Base-by-base conservation (phyloP, 164 flowering plant genomes). In the Vitis rupestris region DNA sequence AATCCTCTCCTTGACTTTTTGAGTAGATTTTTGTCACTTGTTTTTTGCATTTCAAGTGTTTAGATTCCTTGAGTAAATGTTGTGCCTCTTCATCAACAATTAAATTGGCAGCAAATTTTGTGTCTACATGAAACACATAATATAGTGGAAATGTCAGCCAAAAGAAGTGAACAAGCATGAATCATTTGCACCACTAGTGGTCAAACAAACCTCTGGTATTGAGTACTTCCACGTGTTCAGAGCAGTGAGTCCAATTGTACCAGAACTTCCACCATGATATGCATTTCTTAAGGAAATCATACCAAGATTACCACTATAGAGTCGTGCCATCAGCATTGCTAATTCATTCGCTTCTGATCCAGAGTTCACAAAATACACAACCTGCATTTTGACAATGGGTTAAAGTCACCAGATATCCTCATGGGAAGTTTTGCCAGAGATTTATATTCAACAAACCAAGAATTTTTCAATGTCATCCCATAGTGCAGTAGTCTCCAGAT, bases 331-430 rank as follows among this genome's bases (percentile, higher is more conserved):
- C 80, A 93, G 65, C 98, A 90, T 90, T 23, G 99, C 99, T 59
- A 95, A 77, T 73, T 95, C 99, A 84, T 95, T 95, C 63, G 99
- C 99, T 81, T 95, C 99, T 16, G 91, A 78, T 56, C 99, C 99
- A 58, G 99, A 93, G 79, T 95, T 95, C 3, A 91, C 97, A 83
- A 91, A 90, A 78, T 90, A 95, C 1, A 93, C 98, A 70, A 93
- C 97, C 98, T 93, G 83, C 79, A 83, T 65, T 70, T 73, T 12
- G 16, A 69, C 27, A 59, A 62, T 62, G 27, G 12, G 13, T 52
- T 51, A 61, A 58, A 57, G 23, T 8, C 10, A 44, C 27, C n/a
- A 61, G 10, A 61, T 53, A 16, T 19, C 59, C 37, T 17, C 53
- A 16, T 19, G 16, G 16, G 6, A 63, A 19, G 9, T 66, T 1